Percentiles rank a stretch among this genome's conserved stretches.
Evolutionary conservation across 495 filamentous ascomycete genomes (phyloP).

Genomic region (Podospora anserina): DNA sequence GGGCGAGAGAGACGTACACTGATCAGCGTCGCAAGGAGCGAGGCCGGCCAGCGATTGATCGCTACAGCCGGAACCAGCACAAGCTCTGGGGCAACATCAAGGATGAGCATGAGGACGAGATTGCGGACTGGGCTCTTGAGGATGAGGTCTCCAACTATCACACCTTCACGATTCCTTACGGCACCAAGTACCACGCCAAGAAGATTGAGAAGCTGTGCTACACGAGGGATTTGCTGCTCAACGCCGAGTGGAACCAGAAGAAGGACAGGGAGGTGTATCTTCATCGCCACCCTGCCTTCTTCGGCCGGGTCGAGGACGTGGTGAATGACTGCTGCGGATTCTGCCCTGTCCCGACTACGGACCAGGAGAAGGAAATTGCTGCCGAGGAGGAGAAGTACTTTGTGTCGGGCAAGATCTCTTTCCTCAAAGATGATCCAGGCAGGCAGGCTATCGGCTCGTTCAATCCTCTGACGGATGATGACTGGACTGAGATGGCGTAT

Average conservation of each 20-base stretch:
- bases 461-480: slow-evolving; percentile 73
- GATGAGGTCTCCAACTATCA: slow-evolving; percentile 74
- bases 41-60: slow-evolving; percentile 52
- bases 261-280: slow-evolving; percentile 68
- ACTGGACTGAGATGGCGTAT: slow-evolving; percentile 81
- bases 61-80: slow-evolving; percentile 25
- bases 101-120: slow-evolving; percentile 65
- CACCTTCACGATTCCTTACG: slow-evolving; percentile 76
- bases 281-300: slow-evolving; percentile 76
- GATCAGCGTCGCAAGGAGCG: slow-evolving; percentile 64
- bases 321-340: slow-evolving; percentile 75
- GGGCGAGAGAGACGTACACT: slow-evolving; percentile 63
- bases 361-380: slow-evolving; percentile 65
- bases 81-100: slow-evolving; percentile 62
- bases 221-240: slow-evolving; percentile 75
- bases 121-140: slow-evolving; percentile 74
- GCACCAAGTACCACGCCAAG: slow-evolving; percentile 61
- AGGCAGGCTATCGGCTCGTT: slow-evolving; percentile 67
- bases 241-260: slow-evolving; percentile 78
- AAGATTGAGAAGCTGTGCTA: slow-evolving; percentile 77
- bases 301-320: slow-evolving; percentile 64
- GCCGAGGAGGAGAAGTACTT: slow-evolving; percentile 70
- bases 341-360: slow-evolving; percentile 64
- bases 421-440: slow-evolving; percentile 76
- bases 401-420: slow-evolving; percentile 64